These are phyloP conservation scores for Salinomyces thailandicus DNA, from an alignment of 2,329 filamentous ascomycete genomes.

Conservation along the genomic window DNA sequence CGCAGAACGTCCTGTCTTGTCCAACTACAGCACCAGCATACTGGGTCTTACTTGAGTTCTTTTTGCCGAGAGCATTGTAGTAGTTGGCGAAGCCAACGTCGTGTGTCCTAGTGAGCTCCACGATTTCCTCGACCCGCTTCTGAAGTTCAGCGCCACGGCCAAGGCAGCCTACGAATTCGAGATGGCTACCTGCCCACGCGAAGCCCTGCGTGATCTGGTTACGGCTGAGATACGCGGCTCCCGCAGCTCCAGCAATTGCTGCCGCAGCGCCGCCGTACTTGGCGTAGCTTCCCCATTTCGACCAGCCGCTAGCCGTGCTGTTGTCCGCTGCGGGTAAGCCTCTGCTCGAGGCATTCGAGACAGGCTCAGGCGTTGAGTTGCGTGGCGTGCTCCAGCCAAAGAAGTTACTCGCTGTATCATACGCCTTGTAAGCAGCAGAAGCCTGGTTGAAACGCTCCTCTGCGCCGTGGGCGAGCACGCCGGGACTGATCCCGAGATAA, in stretches of 20 bases:
- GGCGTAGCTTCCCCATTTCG: conserved; percentile 70
- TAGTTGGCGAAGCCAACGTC: conserved; percentile 73
- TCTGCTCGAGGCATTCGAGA: conserved; percentile 19
- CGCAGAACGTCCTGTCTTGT: conserved; percentile 77
- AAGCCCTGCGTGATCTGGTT: conserved; percentile 68
- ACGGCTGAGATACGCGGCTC: conserved; percentile 75
- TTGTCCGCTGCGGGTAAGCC: conserved; percentile 20
- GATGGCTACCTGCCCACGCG: conserved; percentile 76
- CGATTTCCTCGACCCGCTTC: conserved; percentile 58
- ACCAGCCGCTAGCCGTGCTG: conserved; percentile 13
- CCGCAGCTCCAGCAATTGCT: conserved; percentile 69
- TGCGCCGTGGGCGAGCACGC: conserved; percentile 74
- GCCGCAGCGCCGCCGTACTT: conserved; percentile 75
- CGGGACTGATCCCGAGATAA: conserved; percentile 70
- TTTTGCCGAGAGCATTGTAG: conserved; percentile 71
- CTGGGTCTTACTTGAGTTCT: conserved; percentile 40
- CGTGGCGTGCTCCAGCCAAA: conserved; percentile 39
- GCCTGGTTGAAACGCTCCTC: conserved; percentile 76
- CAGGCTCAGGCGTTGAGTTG: conserved; percentile 10
- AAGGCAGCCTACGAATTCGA: conserved; percentile 87
- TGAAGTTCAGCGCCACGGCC: conserved; percentile 73
- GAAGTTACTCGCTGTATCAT: conserved; percentile 50
- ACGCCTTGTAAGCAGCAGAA: conserved; percentile 56
- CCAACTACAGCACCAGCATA: conserved; percentile 50
- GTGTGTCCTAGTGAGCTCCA: conserved; percentile 53